Percentiles rank a stretch among this genome's conserved stretches.
Evolutionary conservation across 441 rosid genomes (phyloP).

Genomic region (Metrosideros polymorpha): DNA sequence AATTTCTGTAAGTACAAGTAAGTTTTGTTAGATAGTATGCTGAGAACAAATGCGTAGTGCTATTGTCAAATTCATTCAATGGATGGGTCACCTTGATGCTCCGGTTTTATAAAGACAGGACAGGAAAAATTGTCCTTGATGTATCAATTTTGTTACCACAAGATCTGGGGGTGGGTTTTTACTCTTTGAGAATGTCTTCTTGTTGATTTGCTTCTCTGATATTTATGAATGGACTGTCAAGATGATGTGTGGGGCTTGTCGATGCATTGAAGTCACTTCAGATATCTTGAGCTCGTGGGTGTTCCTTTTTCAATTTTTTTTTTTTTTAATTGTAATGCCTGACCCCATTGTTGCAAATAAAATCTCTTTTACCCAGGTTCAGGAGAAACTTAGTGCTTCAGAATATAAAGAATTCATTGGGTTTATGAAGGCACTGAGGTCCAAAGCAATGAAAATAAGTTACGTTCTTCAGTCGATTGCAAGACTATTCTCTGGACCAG

Average conservation of each 20-base stretch:
- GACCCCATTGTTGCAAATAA: neutral
- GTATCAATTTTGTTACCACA: neutral
- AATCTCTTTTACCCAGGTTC: constrained; percentile 39
- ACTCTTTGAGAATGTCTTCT: neutral
- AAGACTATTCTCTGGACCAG: constrained; percentile 57
- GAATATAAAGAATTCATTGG: constrained; percentile 85
- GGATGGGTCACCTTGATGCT: neutral
- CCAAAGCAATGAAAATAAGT: constrained; percentile 53
- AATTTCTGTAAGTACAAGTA: neutral
- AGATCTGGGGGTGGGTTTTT: neutral
- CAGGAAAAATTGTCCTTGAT: neutral
- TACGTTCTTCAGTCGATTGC: constrained; percentile 57
- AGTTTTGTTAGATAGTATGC: neutral
- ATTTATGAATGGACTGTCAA: neutral
- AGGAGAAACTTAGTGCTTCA: constrained; percentile 58
- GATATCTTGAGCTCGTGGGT: neutral
- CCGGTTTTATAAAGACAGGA: neutral
- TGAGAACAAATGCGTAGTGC: neutral
- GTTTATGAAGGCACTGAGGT: constrained; percentile 79
- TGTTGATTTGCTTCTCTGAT: neutral
- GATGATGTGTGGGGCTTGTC: neutral
- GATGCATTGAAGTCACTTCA: neutral
- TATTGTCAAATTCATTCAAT: neutral
- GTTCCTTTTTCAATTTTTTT: neutral
- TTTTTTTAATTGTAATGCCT: neutral